Evolutionary conservation across 495 filamentous ascomycete genomes (phyloP), one percentile per base, ranked within the genome.

Genomic region (Aspergillus steynii): DNA sequence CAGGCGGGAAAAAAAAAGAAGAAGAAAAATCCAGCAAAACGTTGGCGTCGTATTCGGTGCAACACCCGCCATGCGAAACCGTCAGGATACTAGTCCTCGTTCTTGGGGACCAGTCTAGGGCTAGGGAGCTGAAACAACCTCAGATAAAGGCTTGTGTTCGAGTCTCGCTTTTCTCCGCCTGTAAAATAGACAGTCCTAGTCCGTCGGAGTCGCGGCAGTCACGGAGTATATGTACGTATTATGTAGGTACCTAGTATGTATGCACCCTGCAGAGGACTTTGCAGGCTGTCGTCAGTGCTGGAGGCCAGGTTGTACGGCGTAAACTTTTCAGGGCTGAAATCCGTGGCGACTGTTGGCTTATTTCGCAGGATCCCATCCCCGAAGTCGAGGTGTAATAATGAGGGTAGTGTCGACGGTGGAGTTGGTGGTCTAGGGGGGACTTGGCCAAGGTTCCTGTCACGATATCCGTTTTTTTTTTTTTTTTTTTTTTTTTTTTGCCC

Each of bases 401-500:
- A 12, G 37, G 3, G 37, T 42, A 42, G 37, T 15, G 37, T 42
- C 5, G 37, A 42, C 37, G 14, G 37, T 42, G 37, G 37, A 14
- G 37, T 42, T 15, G 0, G 46, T 54, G 0, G 46, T 54, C 37
- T 55, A 55, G 34, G 34, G 53, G 53, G 53, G 32, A 54, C 52
- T 37, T 45, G 53, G 53, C 52, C 52, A 34, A 28, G 53, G 29
- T 55, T 55, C 53, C 26, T 55, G 53, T 55, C 53, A 55, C 53
- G 34, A 55, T 55, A 28, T 55, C 29, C 34, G 27, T 25, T 45
- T 55, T 57, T 53, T 29, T 29, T 34, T 54, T 34, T 54, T n/a
- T n/a, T n/a, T n/a, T n/a, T n/a, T 20, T 20, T 50, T 42, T 60
- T 53, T 61, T 61, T 62, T 55, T 47, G 26, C 53, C 59, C 59